Percentiles rank a stretch among this genome's conserved stretches.
phyloP scores from a whole-genome alignment of 2,329 filamentous ascomycete species.

The Phyllosticta capitalensis region DNA sequence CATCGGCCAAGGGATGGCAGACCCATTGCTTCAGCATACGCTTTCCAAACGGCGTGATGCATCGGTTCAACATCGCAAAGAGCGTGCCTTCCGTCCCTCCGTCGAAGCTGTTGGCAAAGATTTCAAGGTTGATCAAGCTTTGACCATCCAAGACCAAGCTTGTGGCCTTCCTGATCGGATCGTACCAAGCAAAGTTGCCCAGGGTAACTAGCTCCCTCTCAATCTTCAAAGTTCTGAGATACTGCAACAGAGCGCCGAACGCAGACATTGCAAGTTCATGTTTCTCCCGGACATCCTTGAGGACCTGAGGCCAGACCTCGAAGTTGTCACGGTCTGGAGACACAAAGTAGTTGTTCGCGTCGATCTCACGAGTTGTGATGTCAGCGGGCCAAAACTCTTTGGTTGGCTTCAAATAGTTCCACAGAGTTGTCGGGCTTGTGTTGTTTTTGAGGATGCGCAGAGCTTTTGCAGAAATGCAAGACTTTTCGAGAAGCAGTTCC shows the following conservation, averaged over 20 bases:
- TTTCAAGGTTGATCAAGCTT: slow-evolving; percentile 93
- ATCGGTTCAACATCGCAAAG: slow-evolving; percentile 84
- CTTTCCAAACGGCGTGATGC: slow-evolving; percentile 94
- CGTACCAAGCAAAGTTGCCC: slow-evolving; percentile 84
- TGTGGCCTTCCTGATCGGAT: slow-evolving; percentile 80
- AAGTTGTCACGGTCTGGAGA: slow-evolving; percentile 46
- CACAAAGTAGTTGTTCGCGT: slow-evolving; percentile 69
- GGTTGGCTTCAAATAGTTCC: slow-evolving; percentile 82
- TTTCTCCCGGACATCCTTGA: slow-evolving; percentile 57
- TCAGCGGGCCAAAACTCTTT: slow-evolving; percentile 90
- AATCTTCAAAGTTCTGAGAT: slow-evolving; percentile 73
- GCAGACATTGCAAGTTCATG: slow-evolving; percentile 85
- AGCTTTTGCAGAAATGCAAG: slow-evolving; percentile 74
- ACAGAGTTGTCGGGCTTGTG: slow-evolving; percentile 82
- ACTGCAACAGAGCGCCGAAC: slow-evolving; percentile 79
- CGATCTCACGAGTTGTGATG: slow-evolving; percentile 69
- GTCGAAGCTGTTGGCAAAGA: slow-evolving; percentile 89
- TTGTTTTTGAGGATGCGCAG: slow-evolving; percentile 94
- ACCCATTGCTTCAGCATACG: slow-evolving; percentile 95
- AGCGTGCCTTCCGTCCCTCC: slow-evolving; percentile 77
- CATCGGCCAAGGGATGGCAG: slow-evolving; percentile 85
- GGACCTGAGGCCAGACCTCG: slow-evolving; percentile 66
- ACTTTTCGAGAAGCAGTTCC: slow-evolving; percentile 79
- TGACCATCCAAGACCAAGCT: slow-evolving; percentile 91
- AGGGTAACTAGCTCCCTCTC: slow-evolving; percentile 81